phyloP scores from a whole-genome alignment of 108 stramenopile species.

The Nitzschia palea region DNA sequence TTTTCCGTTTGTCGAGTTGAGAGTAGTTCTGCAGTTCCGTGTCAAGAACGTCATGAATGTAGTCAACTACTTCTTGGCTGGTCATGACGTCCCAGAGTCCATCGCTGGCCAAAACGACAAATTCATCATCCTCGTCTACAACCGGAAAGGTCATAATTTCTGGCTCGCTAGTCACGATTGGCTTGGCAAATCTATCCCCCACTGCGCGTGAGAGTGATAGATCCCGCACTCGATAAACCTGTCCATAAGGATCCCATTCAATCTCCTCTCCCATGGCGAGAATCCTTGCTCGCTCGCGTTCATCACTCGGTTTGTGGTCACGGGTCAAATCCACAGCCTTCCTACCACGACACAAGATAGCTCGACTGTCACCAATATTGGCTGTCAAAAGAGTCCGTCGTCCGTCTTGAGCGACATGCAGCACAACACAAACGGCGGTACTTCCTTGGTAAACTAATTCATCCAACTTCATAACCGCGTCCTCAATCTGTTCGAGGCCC shows the following conservation, averaged over 20 bases:
- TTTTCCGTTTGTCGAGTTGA: conserved; percentile 31
- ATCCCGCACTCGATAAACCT: conserved; percentile 83
- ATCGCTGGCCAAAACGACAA: conserved; percentile 85
- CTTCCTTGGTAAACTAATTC: conserved; percentile 84
- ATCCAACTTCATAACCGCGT: conserved; percentile 56
- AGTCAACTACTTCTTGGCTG: conserved; percentile 91
- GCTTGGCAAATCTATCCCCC: conserved; percentile 89
- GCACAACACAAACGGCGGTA: conserved; percentile 89
- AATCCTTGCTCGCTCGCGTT: conserved; percentile 69
- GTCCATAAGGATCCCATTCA: conserved; percentile 72
- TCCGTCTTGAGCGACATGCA: conserved; percentile 75
- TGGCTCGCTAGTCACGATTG: conserved; percentile 78
- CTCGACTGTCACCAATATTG: conserved; percentile 96
- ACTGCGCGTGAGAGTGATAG: conserved; percentile 90
- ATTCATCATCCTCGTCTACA: conserved; percentile 49
- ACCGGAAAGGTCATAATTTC: conserved; percentile 74
- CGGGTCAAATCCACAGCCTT: conserved; percentile 80
- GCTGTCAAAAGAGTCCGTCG: conserved; percentile 82
- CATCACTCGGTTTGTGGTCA: conserved; percentile 93
- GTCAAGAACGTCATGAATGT: conserved; percentile 51
- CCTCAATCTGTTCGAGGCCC: conserved; percentile 66
- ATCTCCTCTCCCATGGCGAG: conserved; percentile 73
- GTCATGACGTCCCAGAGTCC: conserved; percentile 98
- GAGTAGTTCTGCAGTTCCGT: conserved; percentile 10
- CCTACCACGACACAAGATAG: conserved; percentile 72